Percentiles rank a stretch among this genome's conserved stretches.
phyloP scores from a whole-genome alignment of 352 stramenopile genomes.

The Globisporangium lucens region DNA sequence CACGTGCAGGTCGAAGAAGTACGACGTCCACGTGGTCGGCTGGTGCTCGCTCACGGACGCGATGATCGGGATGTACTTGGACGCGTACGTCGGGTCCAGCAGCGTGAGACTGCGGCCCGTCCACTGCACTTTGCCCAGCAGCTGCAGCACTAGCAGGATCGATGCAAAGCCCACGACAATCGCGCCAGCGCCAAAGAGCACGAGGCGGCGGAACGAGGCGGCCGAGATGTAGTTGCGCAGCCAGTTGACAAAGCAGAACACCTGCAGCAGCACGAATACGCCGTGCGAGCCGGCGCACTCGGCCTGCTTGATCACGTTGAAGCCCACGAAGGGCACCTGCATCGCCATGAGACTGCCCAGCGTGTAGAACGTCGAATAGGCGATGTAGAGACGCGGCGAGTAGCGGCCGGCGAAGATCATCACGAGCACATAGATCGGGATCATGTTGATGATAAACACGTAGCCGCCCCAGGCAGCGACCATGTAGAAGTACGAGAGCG shows the following conservation, averaged over 20 bases:
- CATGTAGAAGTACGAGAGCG: slow-evolving; percentile 98
- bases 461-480: slow-evolving; percentile 96
- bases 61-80: slow-evolving; percentile 95
- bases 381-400: slow-evolving; percentile 93
- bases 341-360: slow-evolving; percentile 96
- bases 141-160: slow-evolving; percentile 72
- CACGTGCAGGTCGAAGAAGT: slow-evolving; percentile 93
- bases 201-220: slow-evolving; percentile 69
- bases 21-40: slow-evolving; percentile 92
- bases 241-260: slow-evolving; percentile 77
- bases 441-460: slow-evolving; percentile 99
- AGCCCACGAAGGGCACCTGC: slow-evolving; percentile 97
- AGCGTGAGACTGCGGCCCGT: slow-evolving; percentile 88
- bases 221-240: slow-evolving; percentile 72
- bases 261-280: slow-evolving; percentile 94
- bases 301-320: slow-evolving; percentile 92
- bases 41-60: slow-evolving; percentile 93
- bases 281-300: slow-evolving; percentile 80
- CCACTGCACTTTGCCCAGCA: slow-evolving; percentile 87
- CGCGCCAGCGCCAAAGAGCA: slow-evolving; percentile 54
- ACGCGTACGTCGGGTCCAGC: slow-evolving; percentile 90
- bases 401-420: slow-evolving; percentile 93
- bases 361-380: slow-evolving; percentile 97
- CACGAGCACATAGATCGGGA: slow-evolving; percentile 94
- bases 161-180: slow-evolving; percentile 54